These are phyloP conservation scores for Aquanectria penicillioides DNA, from an alignment of 2,329 filamentous ascomycete species.

Conservation along the genomic window DNA sequence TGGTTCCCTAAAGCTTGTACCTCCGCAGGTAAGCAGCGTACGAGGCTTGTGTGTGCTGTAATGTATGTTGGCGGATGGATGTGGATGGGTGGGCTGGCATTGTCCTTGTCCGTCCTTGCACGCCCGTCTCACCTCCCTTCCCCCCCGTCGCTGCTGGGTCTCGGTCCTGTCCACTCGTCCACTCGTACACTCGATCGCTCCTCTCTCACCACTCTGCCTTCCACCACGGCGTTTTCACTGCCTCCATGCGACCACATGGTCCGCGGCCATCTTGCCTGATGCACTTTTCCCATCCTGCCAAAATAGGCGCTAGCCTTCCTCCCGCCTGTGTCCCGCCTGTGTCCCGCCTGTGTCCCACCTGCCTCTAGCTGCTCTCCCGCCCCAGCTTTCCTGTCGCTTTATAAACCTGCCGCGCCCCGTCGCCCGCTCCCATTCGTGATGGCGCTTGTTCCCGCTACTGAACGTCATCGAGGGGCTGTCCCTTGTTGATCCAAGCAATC, in stretches of 20 bases:
- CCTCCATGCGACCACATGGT: conserved; percentile 15
- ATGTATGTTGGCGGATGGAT: no score
- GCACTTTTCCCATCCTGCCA: neutral
- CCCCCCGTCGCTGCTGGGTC: no score
- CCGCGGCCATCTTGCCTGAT: conserved; percentile 18
- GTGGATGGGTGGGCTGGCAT: no score
- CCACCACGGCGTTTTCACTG: neutral
- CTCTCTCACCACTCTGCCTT: neutral
- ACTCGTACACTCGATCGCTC: conserved; percentile 3
- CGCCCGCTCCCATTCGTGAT: conserved; percentile 19
- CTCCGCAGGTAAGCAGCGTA: no score
- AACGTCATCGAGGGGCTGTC: conserved; percentile 11
- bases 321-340: neutral
- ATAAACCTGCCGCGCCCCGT: conserved; percentile 7
- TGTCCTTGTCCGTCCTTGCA: no score
- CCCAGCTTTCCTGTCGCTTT: neutral
- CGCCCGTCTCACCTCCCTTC: no score
- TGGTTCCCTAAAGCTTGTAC: no score
- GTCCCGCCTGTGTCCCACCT: neutral
- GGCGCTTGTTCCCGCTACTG: conserved; percentile 1
- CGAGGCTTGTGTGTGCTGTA: no score
- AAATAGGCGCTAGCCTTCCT: neutral
- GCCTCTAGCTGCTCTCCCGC: neutral
- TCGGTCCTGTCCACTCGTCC: neutral
- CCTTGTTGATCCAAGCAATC: conserved; percentile 10